Evolutionary conservation across 2,329 filamentous ascomycete genomes (phyloP).

Genomic region (Cercospora nicotianae): DNA sequence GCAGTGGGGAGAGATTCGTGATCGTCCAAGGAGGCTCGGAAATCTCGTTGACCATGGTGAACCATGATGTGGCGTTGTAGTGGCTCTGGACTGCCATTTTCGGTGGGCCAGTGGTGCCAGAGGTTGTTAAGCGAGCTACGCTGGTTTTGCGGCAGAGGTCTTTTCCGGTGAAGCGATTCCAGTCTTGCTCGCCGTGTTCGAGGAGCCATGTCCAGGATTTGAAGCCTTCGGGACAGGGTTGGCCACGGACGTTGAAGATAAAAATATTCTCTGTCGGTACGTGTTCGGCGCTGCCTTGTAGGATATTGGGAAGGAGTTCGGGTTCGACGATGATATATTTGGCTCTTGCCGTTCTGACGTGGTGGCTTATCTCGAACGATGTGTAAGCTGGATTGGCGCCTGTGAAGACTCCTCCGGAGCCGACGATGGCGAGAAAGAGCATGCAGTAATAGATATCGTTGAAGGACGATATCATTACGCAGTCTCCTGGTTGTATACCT

Average conservation of each 20-base stretch:
- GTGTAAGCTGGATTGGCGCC: background rate
- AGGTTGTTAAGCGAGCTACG: background rate
- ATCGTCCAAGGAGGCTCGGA: background rate
- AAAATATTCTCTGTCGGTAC: background rate
- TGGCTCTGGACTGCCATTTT: background rate
- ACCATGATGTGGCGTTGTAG: background rate
- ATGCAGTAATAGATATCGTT: constrained; percentile 48
- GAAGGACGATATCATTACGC: constrained; percentile 57
- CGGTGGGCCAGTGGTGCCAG: background rate
- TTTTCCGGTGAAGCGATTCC: background rate
- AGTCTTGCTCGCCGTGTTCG: constrained; percentile 10
- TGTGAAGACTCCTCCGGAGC: background rate
- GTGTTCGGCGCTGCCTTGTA: background rate
- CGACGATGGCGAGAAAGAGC: constrained; percentile 32
- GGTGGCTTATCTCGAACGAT: background rate
- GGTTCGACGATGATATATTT: constrained; percentile 1
- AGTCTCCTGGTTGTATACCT: constrained; percentile 45
- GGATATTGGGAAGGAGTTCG: background rate
- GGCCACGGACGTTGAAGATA: constrained; percentile 11
- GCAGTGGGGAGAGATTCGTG: background rate
- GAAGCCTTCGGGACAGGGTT: constrained; percentile 9
- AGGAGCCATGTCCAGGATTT: constrained; percentile 10
- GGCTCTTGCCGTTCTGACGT: background rate
- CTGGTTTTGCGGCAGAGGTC: background rate
- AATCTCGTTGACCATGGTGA: background rate